Percentiles rank a stretch among this genome's conserved stretches.
Conservation (phyloP, 352 stramenopile genomes). For the Phytopythium litorale region DNA sequence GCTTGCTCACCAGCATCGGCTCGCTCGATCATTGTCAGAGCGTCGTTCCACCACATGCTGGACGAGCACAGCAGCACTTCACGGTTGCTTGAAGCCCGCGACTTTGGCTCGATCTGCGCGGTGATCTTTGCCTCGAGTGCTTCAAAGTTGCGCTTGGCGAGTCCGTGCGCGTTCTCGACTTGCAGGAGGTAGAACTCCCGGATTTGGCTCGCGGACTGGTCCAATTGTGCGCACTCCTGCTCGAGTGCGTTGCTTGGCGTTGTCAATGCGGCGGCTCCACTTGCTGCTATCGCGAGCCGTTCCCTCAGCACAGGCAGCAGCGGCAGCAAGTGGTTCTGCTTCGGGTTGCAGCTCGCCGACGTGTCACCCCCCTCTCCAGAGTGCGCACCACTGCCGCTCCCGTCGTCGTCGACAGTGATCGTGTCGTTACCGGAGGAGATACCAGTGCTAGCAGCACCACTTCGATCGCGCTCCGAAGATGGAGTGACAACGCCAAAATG, state of each 20-base stretch:
- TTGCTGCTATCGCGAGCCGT: slow-evolving; percentile 12
- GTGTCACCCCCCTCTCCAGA: background rate
- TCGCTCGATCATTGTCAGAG: slow-evolving; percentile 29
- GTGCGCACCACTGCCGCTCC: too few relatives aligned
- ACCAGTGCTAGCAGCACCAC: background rate
- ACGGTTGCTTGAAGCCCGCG: background rate
- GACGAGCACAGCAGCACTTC: slow-evolving; percentile 27
- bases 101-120: background rate
- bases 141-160: slow-evolving; percentile 4
- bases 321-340: slow-evolving; percentile 41
- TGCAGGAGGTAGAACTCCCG: slow-evolving; percentile 44
- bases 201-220: slow-evolving; percentile 26
- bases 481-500: background rate
- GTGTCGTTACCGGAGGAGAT: background rate
- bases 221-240: slow-evolving; percentile 33
- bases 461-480: background rate
- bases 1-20: slow-evolving; percentile 12
- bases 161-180: slow-evolving; percentile 18
- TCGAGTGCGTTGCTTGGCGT: slow-evolving; percentile 13
- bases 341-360: slow-evolving; percentile 18
- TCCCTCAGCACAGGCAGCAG: slow-evolving; percentile 25
- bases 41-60: slow-evolving; percentile 45
- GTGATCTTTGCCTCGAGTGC: background rate
- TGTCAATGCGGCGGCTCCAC: slow-evolving; percentile 7
- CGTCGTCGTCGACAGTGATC: background rate